Percentiles rank a stretch among this genome's conserved stretches.
Conservation (phyloP, 805 yeast species). For the Ogataea methanolica region DNA sequence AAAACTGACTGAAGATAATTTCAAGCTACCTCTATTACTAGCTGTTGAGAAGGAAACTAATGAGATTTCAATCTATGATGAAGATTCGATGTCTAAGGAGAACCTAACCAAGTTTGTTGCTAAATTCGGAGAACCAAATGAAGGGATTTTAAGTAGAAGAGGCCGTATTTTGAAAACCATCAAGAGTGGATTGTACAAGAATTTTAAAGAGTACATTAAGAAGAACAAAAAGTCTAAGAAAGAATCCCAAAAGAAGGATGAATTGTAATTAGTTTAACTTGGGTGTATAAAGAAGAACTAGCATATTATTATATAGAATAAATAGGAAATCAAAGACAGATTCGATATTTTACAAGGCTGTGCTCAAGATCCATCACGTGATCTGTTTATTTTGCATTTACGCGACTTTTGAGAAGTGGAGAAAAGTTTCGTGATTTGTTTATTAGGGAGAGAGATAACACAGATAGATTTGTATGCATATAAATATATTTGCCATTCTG, state of each 20-base stretch:
- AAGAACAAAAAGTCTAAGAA: constrained; percentile 13
- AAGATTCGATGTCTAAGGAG: constrained; percentile 27
- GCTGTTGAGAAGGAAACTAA: constrained; percentile 19
- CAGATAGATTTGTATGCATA: too few relatives aligned
- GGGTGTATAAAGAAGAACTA: not conserved
- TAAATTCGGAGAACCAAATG: constrained; percentile 28
- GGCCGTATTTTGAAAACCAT: constrained; percentile 19
- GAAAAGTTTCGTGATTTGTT: not conserved
- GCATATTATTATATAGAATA: not conserved
- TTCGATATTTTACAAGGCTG: not conserved
- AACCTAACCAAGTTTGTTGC: constrained; percentile 29
- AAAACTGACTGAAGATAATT: constrained; percentile 5
- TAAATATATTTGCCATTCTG: too few relatives aligned
- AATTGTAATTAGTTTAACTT: constrained; percentile 6
- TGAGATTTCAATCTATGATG: constrained; percentile 21
- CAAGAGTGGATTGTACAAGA: constrained; percentile 18
- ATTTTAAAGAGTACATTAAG: constrained; percentile 19
- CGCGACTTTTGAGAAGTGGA: too few relatives aligned
- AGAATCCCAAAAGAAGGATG: constrained; percentile 13
- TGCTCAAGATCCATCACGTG: too few relatives aligned
- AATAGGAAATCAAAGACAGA: not conserved
- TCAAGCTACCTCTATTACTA: constrained; percentile 21
- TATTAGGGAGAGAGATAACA: too few relatives aligned
- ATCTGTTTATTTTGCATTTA: too few relatives aligned
- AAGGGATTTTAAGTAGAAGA: constrained; percentile 30